Evolutionary conservation across 345 rosid genomes (phyloP), one percentile per base, ranked within the genome.

Genomic region (Angophora floribunda): DNA sequence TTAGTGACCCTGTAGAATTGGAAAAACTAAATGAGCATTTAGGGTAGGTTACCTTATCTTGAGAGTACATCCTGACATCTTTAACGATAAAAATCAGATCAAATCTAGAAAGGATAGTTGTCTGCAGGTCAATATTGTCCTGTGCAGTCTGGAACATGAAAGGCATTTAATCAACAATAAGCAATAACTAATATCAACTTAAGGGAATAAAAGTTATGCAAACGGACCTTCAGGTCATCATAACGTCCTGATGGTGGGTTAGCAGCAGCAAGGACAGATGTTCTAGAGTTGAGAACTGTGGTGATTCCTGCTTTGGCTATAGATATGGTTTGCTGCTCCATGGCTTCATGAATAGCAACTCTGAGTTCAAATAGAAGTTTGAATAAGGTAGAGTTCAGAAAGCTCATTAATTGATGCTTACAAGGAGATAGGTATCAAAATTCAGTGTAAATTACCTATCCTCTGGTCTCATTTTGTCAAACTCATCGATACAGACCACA

Each of bases 291-390:
- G 51, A 98, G 96, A 87, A 98, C 99, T 11, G 99, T 98, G 57
- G 99, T 98, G 89, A 98, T 98, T 90, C 99, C 98, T 84, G 99
- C 99, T 94, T 98, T 98, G 85, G 99, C 99, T 90, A 98, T 98
- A 85, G 99, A 98, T 93, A 98, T 98, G 13, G 99, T 98, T 92
- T 97, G 99, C 92, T 96, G 98, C 91, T 97, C 99, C 99, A 97
- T 97, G 59, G 99, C 99, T 94, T 97, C 99, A 90, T 97, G 99
- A 89, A 97, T 97, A 89, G 99, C 98, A 91, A 97, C 99, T 92
- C 99, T 97, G 90, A 91, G 63, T 44, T 47, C 51, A 88, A 50
- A 67, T 19, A 51, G 61, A 91, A 49, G 85, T 59, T 85, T 80
- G 87, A 88, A 82, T 86, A 50, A 86, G 51, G 24, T 44, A 16